phyloP scores from a whole-genome alignment of 352 stramenopile species.

The Phytophthora aleatoria region DNA sequence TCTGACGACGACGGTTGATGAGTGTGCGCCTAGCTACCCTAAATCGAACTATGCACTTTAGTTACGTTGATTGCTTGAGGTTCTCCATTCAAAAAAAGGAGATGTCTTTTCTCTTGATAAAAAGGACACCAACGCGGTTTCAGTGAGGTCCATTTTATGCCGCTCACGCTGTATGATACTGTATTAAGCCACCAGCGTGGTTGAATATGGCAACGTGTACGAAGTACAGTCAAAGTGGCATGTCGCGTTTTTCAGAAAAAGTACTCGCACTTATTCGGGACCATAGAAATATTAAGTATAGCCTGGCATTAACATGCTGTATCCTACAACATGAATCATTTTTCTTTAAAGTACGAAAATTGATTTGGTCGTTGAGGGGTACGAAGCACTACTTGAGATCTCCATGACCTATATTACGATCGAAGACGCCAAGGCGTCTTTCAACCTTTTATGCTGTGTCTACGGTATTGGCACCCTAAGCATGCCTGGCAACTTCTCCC shows the following conservation, averaged over 20 bases:
- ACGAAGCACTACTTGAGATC: no score
- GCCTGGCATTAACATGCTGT: conserved; percentile 1
- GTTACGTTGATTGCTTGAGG: no score
- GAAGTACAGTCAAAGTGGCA: not conserved
- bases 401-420: no score
- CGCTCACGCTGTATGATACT: not conserved
- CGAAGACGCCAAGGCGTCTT: no score
- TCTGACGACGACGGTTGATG: no score
- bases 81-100: not conserved
- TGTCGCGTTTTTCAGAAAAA: conserved; percentile 8
- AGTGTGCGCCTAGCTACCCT: no score
- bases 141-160: not conserved
- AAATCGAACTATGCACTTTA: not conserved
- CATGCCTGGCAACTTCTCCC: no score
- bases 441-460: no score
- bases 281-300: not conserved
- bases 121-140: not conserved
- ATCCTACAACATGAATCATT: conserved; percentile 1
- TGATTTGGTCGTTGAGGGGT: not conserved
- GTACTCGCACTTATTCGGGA: not conserved
- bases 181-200: not conserved
- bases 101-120: conserved; percentile 1
- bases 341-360: not conserved
- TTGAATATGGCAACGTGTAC: not conserved
- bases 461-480: no score